Conservation (phyloP, 176 grass and related monocot species). For the Musa troglodytarum region DNA sequence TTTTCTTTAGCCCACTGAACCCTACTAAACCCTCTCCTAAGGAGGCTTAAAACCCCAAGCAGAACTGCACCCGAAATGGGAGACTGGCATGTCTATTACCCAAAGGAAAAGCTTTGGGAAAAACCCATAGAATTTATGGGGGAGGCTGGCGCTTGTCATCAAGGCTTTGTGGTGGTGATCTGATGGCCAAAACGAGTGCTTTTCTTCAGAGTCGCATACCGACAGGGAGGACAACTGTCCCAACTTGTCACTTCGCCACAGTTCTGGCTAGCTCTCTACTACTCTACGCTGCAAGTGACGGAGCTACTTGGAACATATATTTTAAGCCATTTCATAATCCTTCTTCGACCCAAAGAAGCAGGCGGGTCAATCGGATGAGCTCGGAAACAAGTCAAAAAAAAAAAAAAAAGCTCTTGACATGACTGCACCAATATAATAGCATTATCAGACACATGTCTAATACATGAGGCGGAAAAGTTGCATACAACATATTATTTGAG, state of each 20-base stretch:
- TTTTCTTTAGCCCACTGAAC: slow-evolving; percentile 21
- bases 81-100: slow-evolving; percentile 1
- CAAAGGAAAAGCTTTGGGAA: slow-evolving; percentile 16
- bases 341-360: too few relatives aligned
- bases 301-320: too few relatives aligned
- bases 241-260: slow-evolving; percentile 71
- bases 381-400: too few relatives aligned
- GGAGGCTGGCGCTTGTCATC: background rate
- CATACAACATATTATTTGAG: too few relatives aligned
- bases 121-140: slow-evolving; percentile 8
- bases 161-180: background rate
- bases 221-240: slow-evolving; percentile 3
- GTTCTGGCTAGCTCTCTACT: slow-evolving; percentile 21
- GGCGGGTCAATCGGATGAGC: too few relatives aligned
- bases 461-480: too few relatives aligned
- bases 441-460: too few relatives aligned
- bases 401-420: too few relatives aligned
- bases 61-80: background rate
- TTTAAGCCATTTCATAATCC: too few relatives aligned
- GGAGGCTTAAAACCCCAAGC: background rate
- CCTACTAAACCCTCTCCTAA: slow-evolving; percentile 1
- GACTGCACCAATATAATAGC: too few relatives aligned
- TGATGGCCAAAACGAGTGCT: background rate
- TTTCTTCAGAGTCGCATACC: background rate
- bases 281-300: background rate